A percentile compares a stretch with the other conserved stretches of the same genome.
These are phyloP conservation scores for Toxoplasma gondii DNA, from an alignment of 169 alveolate genomes.

Conservation along the genomic window DNA sequence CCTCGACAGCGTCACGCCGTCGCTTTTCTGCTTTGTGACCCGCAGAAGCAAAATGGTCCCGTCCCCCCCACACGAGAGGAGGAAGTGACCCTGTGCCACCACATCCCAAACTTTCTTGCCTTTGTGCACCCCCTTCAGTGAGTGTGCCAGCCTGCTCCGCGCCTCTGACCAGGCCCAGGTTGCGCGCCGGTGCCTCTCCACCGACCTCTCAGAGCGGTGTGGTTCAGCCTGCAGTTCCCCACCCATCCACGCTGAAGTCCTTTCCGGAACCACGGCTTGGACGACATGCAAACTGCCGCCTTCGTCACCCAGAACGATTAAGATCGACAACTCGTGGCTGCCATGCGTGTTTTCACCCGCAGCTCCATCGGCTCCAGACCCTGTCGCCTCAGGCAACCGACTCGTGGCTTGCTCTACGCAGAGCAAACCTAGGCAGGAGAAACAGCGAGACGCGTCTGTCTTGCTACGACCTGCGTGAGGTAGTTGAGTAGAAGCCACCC, in stretches of 20 bases:
- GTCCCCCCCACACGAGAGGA: conserved; percentile 61
- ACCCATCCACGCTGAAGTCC: not conserved
- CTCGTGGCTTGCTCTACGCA: not conserved
- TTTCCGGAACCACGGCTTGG: conserved; percentile 48
- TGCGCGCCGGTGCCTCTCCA: not conserved
- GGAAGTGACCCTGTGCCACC: not conserved
- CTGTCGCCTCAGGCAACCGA: not conserved
- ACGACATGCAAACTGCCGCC: conserved; percentile 46
- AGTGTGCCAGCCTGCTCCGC: not conserved
- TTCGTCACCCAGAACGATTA: conserved; percentile 44
- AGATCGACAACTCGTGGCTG: not conserved
- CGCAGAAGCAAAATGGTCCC: conserved; percentile 31
- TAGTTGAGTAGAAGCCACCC: not conserved
- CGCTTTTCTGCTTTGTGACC: not conserved
- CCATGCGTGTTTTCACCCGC: not conserved
- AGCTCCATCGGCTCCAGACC: not conserved
- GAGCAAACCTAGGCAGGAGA: not conserved
- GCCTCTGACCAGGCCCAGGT: conserved; percentile 20
- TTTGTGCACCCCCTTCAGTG: not conserved
- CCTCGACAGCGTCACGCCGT: no score
- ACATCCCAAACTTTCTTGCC: conserved; percentile 11
- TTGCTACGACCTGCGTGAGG: not conserved
- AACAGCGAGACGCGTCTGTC: conserved; percentile 5
- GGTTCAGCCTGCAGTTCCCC: not conserved
- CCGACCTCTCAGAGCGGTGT: no score